Evolutionary conservation across 208 protist genomes (phyloP).

Genomic region (Pavlovales sp.): DNA sequence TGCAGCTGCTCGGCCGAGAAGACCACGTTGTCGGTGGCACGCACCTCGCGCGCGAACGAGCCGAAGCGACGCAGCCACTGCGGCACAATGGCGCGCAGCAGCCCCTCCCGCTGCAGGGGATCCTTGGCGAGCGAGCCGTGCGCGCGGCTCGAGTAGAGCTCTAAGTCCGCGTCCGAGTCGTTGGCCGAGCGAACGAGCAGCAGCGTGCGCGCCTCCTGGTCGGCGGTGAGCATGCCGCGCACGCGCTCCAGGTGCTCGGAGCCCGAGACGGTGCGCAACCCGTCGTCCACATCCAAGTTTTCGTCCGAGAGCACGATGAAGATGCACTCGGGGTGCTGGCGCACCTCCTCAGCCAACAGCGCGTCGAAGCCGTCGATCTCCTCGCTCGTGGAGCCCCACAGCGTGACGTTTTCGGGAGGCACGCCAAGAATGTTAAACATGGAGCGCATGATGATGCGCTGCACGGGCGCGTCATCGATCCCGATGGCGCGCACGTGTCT

Average conservation of each 20-base stretch:
- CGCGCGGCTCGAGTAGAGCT: background rate
- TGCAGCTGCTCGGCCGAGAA: background rate
- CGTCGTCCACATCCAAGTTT: background rate
- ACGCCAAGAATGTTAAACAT: background rate
- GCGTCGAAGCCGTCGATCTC: background rate
- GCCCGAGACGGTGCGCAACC: background rate
- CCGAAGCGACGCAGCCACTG: background rate
- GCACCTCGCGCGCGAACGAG: background rate
- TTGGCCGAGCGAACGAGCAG: conserved; percentile 15
- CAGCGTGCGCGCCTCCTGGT: background rate
- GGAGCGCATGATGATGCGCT: background rate
- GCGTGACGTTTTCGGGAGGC: too few relatives aligned
- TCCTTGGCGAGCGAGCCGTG: conserved; percentile 4
- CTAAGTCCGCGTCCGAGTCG: background rate
- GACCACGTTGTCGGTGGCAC: too few relatives aligned
- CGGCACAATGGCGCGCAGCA: background rate
- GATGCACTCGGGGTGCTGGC: too few relatives aligned
- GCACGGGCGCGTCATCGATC: background rate
- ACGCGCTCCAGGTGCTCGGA: background rate
- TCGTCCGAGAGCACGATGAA: background rate
- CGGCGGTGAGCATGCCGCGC: background rate
- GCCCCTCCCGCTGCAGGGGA: background rate
- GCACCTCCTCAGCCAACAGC: background rate
- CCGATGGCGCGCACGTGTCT: background rate
- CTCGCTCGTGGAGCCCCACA: background rate